Evolutionary conservation across 2,329 filamentous ascomycete genomes (phyloP).

Genomic region (Colletotrichum magnum): DNA sequence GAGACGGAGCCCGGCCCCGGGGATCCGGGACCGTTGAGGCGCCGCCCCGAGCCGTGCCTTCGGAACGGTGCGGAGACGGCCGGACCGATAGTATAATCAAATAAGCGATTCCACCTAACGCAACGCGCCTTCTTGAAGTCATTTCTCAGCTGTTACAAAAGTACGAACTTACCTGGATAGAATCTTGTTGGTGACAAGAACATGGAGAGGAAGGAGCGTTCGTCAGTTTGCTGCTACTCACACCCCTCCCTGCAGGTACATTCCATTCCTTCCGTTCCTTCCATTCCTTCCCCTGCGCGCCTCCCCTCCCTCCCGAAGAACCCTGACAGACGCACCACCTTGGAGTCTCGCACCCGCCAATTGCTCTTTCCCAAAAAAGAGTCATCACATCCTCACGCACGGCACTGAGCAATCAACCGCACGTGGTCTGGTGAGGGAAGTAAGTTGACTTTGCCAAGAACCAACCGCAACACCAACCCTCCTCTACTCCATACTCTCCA

Average conservation of each 20-base stretch:
- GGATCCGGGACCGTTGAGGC: conserved; percentile 9
- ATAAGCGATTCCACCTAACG: conserved; percentile 19
- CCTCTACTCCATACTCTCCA: background rate
- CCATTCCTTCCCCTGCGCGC: background rate
- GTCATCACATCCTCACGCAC: conserved; percentile 3
- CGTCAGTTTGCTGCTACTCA: conserved; percentile 17
- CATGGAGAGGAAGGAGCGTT: background rate
- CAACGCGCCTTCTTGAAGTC: background rate
- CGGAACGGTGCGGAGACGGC: conserved; percentile 20
- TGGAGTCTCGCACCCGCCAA: background rate
- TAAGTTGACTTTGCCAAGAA: background rate
- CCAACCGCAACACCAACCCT: background rate
- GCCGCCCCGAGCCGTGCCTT: conserved; percentile 19
- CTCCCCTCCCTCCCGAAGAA: background rate
- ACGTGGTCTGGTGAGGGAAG: background rate
- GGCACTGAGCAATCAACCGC: background rate
- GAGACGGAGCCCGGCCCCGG: conserved; percentile 4
- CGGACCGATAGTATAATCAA: conserved; percentile 2
- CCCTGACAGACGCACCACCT: background rate
- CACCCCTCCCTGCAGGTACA: conserved; percentile 15
- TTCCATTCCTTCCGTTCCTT: background rate
- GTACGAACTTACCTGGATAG: background rate
- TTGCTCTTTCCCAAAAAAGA: background rate
- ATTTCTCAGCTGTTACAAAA: background rate
- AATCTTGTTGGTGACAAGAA: background rate